Conservation (phyloP, 768 basidiomycete genomes). For the Panaeolus papilionaceus region DNA sequence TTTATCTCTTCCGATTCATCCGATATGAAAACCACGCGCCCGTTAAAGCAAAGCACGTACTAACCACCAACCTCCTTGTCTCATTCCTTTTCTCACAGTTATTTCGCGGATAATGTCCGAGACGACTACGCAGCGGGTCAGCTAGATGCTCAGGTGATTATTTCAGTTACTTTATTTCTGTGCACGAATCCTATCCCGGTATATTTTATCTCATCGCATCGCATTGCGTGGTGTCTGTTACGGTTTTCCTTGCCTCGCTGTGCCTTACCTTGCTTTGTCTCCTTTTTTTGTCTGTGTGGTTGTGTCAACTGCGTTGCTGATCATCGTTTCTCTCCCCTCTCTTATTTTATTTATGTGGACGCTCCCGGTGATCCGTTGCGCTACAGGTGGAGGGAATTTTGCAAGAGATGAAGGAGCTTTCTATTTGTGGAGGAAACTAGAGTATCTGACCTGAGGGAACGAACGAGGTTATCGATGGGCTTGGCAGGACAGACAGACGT, state of each 20-base stretch:
- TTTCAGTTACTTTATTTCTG: background rate
- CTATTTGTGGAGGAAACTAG: slow-evolving; percentile 82
- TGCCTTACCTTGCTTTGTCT: background rate
- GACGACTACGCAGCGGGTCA: slow-evolving; percentile 98
- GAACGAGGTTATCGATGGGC: slow-evolving; percentile 12
- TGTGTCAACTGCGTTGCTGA: background rate
- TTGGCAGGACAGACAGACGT: background rate
- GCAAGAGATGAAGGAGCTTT: slow-evolving; percentile 95
- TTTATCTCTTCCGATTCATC: slow-evolving; percentile 11
- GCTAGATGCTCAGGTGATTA: slow-evolving; percentile 85
- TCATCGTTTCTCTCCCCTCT: slow-evolving; percentile 2
- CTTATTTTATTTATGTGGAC: slow-evolving; percentile 1
- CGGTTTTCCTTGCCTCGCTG: too few relatives aligned
- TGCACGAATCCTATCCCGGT: too few relatives aligned
- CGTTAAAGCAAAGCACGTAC: background rate
- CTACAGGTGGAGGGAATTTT: slow-evolving; percentile 91
- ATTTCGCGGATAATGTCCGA: slow-evolving; percentile 87
- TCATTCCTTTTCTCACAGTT: slow-evolving; percentile 48
- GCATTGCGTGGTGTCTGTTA: slow-evolving; percentile 1
- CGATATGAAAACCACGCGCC: slow-evolving; percentile 11
- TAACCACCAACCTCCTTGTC: background rate
- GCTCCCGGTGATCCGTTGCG: background rate
- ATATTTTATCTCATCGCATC: background rate
- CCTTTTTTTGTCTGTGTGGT: background rate
- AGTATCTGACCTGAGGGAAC: slow-evolving; percentile 13